A percentile compares a stretch with the other conserved stretches of the same genome.
phyloP scores from a whole-genome alignment of 257 asterid genomes.

The Primulina tabacum region DNA sequence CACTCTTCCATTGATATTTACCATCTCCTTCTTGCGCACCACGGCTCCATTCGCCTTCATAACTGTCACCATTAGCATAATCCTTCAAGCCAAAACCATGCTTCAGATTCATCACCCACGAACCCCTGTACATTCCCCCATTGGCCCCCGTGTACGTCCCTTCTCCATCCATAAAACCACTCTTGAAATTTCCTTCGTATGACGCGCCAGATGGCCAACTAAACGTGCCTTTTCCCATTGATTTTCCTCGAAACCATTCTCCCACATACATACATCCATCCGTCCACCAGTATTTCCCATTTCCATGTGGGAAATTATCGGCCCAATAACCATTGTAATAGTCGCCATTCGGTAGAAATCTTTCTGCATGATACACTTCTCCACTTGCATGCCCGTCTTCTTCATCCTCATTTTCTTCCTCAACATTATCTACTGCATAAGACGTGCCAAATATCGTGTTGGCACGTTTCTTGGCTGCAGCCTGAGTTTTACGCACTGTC shows the following conservation, averaged over 20 bases:
- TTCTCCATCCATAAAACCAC: constrained; percentile 96
- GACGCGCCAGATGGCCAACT: constrained; percentile 88
- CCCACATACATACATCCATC: constrained; percentile 93
- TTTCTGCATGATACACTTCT: constrained; percentile 68
- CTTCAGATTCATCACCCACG: constrained; percentile 82
- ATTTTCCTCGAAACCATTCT: constrained; percentile 78
- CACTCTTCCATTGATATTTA: constrained; percentile 70
- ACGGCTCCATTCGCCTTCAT: constrained; percentile 84
- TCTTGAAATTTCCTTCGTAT: constrained; percentile 81
- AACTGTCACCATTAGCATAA: constrained; percentile 62
- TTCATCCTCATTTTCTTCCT: constrained; percentile 37
- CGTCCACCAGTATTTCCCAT: constrained; percentile 90
- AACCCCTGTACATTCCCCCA: constrained; percentile 61
- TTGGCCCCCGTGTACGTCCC: constrained; percentile 64
- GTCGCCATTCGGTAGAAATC: constrained; percentile 80
- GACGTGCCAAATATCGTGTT: constrained; percentile 70
- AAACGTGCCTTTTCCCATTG: constrained; percentile 70
- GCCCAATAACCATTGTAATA: constrained; percentile 79
- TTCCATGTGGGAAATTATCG: constrained; percentile 75
- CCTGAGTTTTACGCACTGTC: constrained; percentile 77
- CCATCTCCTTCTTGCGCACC: constrained; percentile 78
- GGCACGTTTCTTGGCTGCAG: constrained; percentile 85
- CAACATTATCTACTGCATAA: constrained; percentile 33
- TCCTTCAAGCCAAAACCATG: constrained; percentile 72
- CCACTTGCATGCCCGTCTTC: constrained; percentile 52